phyloP scores from a whole-genome alignment of 768 basidiomycete species.

The Tylopilus balloui region DNA sequence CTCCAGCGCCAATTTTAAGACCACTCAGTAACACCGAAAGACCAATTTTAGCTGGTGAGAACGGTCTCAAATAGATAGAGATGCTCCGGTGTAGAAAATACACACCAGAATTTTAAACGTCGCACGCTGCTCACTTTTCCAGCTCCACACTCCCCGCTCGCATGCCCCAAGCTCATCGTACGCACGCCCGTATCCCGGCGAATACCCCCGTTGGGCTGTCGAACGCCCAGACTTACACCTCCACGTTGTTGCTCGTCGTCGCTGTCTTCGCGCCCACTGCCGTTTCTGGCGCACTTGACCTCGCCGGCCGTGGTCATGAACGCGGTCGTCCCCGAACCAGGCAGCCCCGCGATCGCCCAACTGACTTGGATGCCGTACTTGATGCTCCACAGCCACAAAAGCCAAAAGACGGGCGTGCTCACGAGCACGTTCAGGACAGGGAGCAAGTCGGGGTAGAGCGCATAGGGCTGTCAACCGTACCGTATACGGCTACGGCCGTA shows the following conservation, averaged over 20 bases:
- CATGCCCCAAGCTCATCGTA: constrained; percentile 26
- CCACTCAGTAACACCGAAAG: too few species aligned
- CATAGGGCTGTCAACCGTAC: neutral
- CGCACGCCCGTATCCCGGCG: constrained; percentile 22
- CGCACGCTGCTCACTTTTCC: neutral
- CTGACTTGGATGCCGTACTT: constrained; percentile 72
- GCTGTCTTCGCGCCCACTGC: neutral
- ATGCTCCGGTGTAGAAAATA: too few species aligned
- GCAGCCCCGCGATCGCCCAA: constrained; percentile 70
- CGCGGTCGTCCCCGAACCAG: constrained; percentile 22
- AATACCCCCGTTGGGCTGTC: neutral
- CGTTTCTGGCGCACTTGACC: neutral
- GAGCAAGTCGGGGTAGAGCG: constrained; percentile 81
- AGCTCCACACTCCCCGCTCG: constrained; percentile 19
- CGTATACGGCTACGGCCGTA: too few species aligned
- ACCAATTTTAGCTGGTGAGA: too few species aligned
- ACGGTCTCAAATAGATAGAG: too few species aligned
- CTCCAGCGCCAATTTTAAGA: too few species aligned
- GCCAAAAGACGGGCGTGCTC: constrained; percentile 72
- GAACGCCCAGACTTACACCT: neutral
- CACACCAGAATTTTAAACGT: neutral
- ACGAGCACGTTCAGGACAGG: constrained; percentile 81
- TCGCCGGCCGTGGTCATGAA: too few species aligned
- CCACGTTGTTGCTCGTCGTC: constrained; percentile 4
- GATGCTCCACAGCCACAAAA: constrained; percentile 89